phyloP scores from a whole-genome alignment of 352 stramenopile species.

The Pythium dissimile region DNA sequence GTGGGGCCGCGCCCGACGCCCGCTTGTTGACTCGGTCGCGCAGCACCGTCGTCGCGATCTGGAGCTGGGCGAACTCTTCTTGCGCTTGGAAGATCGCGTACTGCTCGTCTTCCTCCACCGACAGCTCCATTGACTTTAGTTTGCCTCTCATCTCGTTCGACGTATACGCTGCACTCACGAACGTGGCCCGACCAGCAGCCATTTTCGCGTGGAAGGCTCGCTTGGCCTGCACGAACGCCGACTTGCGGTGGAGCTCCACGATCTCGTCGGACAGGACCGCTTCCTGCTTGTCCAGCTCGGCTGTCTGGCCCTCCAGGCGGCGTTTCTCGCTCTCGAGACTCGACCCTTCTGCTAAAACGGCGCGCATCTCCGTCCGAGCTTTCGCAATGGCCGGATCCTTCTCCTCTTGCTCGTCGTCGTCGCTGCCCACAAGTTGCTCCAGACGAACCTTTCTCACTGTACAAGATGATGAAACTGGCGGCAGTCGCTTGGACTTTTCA shows the following conservation, averaged over 20 bases:
- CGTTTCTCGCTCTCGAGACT: slow-evolving; percentile 35
- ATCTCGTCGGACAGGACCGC: slow-evolving; percentile 31
- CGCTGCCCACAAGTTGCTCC: slow-evolving; percentile 1
- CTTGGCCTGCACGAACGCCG: slow-evolving; percentile 41
- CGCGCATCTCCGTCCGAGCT: slow-evolving; percentile 34
- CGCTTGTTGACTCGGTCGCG: slow-evolving; percentile 16
- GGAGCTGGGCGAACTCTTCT: slow-evolving; percentile 53
- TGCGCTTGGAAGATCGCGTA: slow-evolving; percentile 49
- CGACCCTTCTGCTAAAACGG: slow-evolving; percentile 32
- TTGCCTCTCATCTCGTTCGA: slow-evolving; percentile 41
- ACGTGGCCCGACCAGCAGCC: slow-evolving; percentile 13
- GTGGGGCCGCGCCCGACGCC: neutral
- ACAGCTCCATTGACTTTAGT: slow-evolving; percentile 37
- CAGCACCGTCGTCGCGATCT: slow-evolving; percentile 49
- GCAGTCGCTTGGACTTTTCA: neutral
- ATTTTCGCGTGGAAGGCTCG: slow-evolving; percentile 50
- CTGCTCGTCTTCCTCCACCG: slow-evolving; percentile 52
- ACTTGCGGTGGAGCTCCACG: slow-evolving; percentile 29
- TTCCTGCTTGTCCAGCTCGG: slow-evolving; percentile 25
- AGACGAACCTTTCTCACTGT: neutral
- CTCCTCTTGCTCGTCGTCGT: slow-evolving; percentile 3
- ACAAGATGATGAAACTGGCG: too few relatives aligned
- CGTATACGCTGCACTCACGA: neutral
- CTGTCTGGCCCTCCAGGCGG: slow-evolving; percentile 26
- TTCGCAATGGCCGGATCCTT: slow-evolving; percentile 1